Base-by-base conservation (phyloP, 2,329 filamentous ascomycete genomes). In the Penicillium janthinellum region DNA sequence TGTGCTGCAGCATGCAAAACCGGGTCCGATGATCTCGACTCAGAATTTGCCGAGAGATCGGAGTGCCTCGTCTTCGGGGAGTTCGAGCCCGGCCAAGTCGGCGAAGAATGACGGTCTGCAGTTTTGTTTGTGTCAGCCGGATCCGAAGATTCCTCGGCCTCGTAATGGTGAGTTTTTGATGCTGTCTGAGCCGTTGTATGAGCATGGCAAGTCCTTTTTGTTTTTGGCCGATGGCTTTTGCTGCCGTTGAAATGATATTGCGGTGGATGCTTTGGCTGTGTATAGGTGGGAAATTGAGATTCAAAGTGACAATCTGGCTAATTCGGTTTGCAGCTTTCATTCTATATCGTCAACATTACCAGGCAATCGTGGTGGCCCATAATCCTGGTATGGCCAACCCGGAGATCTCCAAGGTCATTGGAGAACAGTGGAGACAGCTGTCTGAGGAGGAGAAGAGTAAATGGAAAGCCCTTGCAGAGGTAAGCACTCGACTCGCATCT, bases 381-480 rank as follows among this genome's bases (percentile, higher is more conserved):
- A 86, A 97, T 70, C 94, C 93, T n/a, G 90, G 92, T 47, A 86
- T 97, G 65, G 88, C 93, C 48, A 98, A 98, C 77, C 94, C 94
- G 3, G 92, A 97, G 54, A 96, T 98, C 69, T 97, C 94, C 65
- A 97, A 97, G 78, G 96, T 98, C 69, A 96, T 98, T 67, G 94
- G 94, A 54, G 87, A 92, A 74, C 89, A 93, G 84, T 99, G 95
- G 95, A 88, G 89, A 70, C 84, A 87, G 57, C 88, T 96, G 71
- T 79, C 87, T 4, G 84, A 89, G 25, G 86, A 90, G 55, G 83
- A 88, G 58, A 96, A 96, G 78, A 86, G 88, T 64, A 85, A 88
- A 74, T 99, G 95, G 95, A 96, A 95, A 76, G 84, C 84, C 61
- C 84, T 96, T 58, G 95, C 95, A 61, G 92, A 96, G 78, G 90